These are phyloP conservation scores for sunflower (Helianthus annuus) DNA, from an alignment of 129 eudicot genomes.

Conservation along the genomic window DNA sequence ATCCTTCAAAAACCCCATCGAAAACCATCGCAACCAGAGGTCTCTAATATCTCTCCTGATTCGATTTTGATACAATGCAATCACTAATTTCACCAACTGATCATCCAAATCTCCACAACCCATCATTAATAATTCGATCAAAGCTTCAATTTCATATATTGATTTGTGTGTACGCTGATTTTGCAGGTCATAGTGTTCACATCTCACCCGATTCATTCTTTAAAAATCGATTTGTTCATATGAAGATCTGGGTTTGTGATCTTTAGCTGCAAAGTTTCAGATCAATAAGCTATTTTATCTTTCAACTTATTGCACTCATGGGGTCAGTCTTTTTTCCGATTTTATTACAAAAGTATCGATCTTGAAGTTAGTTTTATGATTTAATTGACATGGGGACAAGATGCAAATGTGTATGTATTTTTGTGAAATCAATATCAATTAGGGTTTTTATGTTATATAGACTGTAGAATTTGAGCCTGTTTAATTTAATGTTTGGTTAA, in stretches of 20 bases:
- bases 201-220: slow-evolving; percentile 10
- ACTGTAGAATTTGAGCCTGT: too few species aligned
- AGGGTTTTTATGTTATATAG: too few species aligned
- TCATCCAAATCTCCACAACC: background rate
- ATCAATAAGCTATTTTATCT: slow-evolving; percentile 27
- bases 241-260: slow-evolving; percentile 7
- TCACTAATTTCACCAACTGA: slow-evolving; percentile 2
- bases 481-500: too few species aligned
- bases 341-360: too few species aligned
- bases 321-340: slow-evolving; percentile 35
- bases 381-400: background rate
- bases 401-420: background rate
- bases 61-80: slow-evolving; percentile 23
- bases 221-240: slow-evolving; percentile 19
- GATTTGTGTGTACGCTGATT: slow-evolving; percentile 11
- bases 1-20: too few species aligned
- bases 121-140: background rate
- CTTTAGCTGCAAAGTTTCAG: slow-evolving; percentile 24
- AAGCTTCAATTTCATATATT: background rate
- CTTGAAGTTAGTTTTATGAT: too few species aligned
- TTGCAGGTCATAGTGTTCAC: slow-evolving; percentile 20
- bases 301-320: slow-evolving; percentile 25
- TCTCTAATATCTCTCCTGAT: slow-evolving; percentile 20
- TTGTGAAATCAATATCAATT: too few species aligned
- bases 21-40: slow-evolving; percentile 20